Evolutionary conservation across 108 stramenopile genomes (phyloP).

Genomic region (Epithemia pelagica): DNA sequence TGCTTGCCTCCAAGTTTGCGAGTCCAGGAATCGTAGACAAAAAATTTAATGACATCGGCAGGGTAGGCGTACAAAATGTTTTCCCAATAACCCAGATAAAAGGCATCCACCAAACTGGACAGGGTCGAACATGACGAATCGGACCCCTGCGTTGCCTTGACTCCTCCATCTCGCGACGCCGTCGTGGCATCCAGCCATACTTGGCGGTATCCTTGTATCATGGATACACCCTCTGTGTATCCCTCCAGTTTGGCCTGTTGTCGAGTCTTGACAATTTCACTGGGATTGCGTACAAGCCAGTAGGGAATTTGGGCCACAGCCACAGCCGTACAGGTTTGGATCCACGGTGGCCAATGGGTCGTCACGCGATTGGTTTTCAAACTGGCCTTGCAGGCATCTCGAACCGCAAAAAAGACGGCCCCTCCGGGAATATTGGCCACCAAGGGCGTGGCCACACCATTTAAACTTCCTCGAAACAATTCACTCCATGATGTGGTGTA

Average conservation of each 20-base stretch:
- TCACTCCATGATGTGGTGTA: constrained; percentile 24
- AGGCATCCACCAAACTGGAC: constrained; percentile 15
- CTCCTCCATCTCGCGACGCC: constrained; percentile 1
- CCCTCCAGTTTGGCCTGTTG: constrained; percentile 58
- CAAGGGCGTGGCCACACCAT: constrained; percentile 51
- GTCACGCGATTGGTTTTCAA: constrained; percentile 16
- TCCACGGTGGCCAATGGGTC: constrained; percentile 26
- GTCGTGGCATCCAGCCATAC: constrained; percentile 9
- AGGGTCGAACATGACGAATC: not conserved
- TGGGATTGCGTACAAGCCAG: constrained; percentile 76
- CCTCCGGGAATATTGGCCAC: constrained; percentile 70
- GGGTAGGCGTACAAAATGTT: constrained; percentile 77
- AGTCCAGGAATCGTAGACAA: constrained; percentile 53
- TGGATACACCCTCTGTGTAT: constrained; percentile 42
- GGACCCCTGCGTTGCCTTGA: constrained; percentile 2
- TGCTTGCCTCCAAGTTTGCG: constrained; percentile 21
- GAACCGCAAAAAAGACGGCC: constrained; percentile 75
- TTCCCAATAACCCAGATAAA: constrained; percentile 72
- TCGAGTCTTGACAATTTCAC: constrained; percentile 75
- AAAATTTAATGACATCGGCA: constrained; percentile 78
- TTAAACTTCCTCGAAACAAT: constrained; percentile 51
- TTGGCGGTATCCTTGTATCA: constrained; percentile 34
- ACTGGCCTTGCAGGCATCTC: constrained; percentile 55
- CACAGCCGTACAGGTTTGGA: constrained; percentile 57
- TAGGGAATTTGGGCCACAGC: constrained; percentile 59